Conservation (phyloP, 2,329 filamentous ascomycete genomes). For the Colletotrichum acutatum region DNA sequence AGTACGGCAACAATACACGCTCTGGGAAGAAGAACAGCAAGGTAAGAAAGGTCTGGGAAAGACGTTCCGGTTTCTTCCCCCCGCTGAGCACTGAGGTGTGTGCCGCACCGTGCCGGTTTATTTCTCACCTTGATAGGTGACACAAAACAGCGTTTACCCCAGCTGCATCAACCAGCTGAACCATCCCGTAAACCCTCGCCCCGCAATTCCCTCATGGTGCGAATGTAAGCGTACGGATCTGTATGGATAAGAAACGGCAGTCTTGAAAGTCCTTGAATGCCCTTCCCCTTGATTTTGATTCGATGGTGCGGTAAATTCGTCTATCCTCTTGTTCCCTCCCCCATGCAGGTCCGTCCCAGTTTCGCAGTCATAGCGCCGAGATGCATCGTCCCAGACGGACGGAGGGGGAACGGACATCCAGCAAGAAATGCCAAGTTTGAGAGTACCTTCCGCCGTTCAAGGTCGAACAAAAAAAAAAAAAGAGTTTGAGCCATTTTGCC, state of each 20-base stretch:
- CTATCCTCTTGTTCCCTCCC: not conserved
- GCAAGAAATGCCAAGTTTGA: not conserved
- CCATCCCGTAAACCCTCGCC: not conserved
- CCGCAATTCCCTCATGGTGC: not conserved
- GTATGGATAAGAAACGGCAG: too few species aligned
- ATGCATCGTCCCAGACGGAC: conserved; percentile 19
- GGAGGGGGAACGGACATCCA: not conserved
- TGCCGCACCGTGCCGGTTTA: not conserved
- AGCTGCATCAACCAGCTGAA: not conserved
- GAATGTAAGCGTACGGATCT: not conserved
- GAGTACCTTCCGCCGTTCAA: not conserved
- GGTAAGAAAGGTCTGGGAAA: too few species aligned
- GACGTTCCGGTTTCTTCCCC: not conserved
- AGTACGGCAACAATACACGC: too few species aligned
- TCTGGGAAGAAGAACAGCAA: too few species aligned
- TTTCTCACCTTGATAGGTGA: too few species aligned
- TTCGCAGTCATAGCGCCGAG: conserved; percentile 24
- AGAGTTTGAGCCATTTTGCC: not conserved
- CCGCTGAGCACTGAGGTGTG: not conserved
- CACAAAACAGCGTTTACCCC: conserved; percentile 4
- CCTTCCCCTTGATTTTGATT: conserved; percentile 11
- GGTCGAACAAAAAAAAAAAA: not conserved
- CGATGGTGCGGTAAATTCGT: conserved; percentile 1
- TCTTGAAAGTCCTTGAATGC: not conserved
- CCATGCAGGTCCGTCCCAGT: conserved; percentile 29